A percentile compares a stretch with the other conserved stretches of the same genome.
Evolutionary conservation across 345 rosid genomes (phyloP).

Genomic region (Rhizophora mangle): DNA sequence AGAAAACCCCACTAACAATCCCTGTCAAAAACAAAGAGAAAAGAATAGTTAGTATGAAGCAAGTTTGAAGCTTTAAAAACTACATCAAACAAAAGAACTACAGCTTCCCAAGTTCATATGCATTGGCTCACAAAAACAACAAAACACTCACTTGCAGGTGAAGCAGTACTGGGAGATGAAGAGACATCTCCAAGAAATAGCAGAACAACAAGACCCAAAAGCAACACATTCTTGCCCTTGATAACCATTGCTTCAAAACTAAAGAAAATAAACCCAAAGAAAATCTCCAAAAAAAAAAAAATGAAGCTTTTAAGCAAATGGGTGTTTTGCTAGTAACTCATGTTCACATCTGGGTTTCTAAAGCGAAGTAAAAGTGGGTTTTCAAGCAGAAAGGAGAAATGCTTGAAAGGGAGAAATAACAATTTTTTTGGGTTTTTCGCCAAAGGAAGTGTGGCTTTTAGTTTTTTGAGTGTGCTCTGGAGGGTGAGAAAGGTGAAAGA

Average conservation of each 20-base stretch:
- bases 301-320: constrained; percentile 15
- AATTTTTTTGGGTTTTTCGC: too few species aligned
- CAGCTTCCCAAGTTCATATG: constrained; percentile 5
- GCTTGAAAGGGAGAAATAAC: background rate
- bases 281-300: constrained; percentile 8
- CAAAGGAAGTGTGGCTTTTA: background rate
- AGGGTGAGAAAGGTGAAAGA: constrained; percentile 1
- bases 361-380: constrained; percentile 6
- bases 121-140: background rate
- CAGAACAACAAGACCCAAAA: constrained; percentile 43
- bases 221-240: constrained; percentile 55
- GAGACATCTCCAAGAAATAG: constrained; percentile 50
- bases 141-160: constrained; percentile 81
- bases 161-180: constrained; percentile 57
- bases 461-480: background rate
- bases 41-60: background rate
- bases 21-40: constrained; percentile 43
- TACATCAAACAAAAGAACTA: constrained; percentile 14
- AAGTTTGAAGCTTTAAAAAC: constrained; percentile 4
- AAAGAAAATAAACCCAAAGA: constrained; percentile 11
- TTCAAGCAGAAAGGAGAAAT: constrained; percentile 5
- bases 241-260: constrained; percentile 9
- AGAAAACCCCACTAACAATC: constrained; percentile 70
- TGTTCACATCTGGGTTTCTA: constrained; percentile 18
- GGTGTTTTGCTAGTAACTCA: constrained; percentile 25